Base-by-base conservation (phyloP, 495 filamentous ascomycete species). In the Tuber indicum region DNA sequence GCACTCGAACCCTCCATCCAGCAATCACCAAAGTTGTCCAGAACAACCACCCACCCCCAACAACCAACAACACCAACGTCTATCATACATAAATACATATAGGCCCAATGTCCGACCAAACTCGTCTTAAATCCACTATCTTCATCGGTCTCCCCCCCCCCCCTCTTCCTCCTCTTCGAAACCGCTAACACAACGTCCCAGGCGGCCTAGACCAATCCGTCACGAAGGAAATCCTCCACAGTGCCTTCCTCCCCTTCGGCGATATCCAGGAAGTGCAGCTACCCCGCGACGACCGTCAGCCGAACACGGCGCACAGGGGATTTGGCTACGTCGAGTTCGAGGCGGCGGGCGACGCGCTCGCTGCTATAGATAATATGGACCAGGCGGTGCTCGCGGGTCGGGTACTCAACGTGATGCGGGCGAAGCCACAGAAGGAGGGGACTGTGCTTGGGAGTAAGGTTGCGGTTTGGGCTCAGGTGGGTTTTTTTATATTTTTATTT, bases 351-450 rank as follows among this genome's bases (percentile, higher is more conserved):
- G 96, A 99, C 85, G 94, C 94, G 71, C 91, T 91, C 77, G 96
- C 98, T 85, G 96, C 96, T 52, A 97, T 99, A 83, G 93, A 98
- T 87, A 99, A 99, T 85, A 98, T 98, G 96, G 93, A 99, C 82
- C 94, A 96, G 82, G 91, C 94, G 77, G 94, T 97, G 86, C 87
- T 99, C n/a, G 98, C 93, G 83, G 96, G 95, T 3, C 88, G 92
- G 45, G 92, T 96, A 4, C 91, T 99, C 84, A 97, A 92, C 84
- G 96, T 98, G 26, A 93, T 93, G 21, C 88, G 90, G 49, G 96
- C 96, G 43, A 99, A 97, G 85, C 90, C 94, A 42, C 94, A 94
- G 78, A 97, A 97, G 88, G 93, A 95, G 72, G 92, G 92, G 74
- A 92, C 95, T 81, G 92, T 94, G 21, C 83, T 99, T 17, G 94